phyloP scores from a whole-genome alignment of 1,139 yeast species.

The Diutina rugosa region DNA sequence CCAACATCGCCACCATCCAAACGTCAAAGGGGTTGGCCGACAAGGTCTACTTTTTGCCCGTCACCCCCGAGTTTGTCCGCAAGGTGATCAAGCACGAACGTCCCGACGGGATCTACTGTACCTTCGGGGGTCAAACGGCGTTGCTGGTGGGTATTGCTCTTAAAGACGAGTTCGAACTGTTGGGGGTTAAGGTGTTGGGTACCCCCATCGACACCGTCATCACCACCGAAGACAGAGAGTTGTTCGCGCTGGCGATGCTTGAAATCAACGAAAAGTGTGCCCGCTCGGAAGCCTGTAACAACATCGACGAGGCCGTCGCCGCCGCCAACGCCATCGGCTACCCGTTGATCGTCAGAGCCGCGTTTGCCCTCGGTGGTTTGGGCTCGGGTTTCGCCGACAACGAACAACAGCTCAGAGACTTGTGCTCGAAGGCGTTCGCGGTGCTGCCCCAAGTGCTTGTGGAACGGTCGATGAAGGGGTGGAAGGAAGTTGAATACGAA shows the following conservation, averaged over 20 bases:
- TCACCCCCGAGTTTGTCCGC: constrained; percentile 89
- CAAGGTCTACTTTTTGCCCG: constrained; percentile 94
- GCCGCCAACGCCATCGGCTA: constrained; percentile 85
- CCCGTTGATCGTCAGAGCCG: constrained; percentile 97
- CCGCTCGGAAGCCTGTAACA: constrained; percentile 73
- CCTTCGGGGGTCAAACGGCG: constrained; percentile 99
- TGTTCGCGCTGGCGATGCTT: constrained; percentile 89
- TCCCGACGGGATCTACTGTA: constrained; percentile 94
- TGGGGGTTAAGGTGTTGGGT: constrained; percentile 93
- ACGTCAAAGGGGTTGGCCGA: constrained; percentile 97
- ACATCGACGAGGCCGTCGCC: constrained; percentile 64
- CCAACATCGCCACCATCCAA: constrained; percentile 97
- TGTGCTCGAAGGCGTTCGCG: constrained; percentile 89
- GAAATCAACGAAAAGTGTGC: constrained; percentile 95
- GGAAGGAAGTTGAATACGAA: constrained; percentile 98
- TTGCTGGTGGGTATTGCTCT: constrained; percentile 88
- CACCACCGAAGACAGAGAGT: constrained; percentile 95
- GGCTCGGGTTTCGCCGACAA: constrained; percentile 98
- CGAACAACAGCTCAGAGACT: constrained; percentile 66
- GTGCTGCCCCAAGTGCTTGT: constrained; percentile 93
- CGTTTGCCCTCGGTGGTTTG: constrained; percentile 93
- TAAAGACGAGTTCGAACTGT: constrained; percentile 84
- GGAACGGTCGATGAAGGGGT: constrained; percentile 95
- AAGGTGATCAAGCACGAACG: constrained; percentile 89
- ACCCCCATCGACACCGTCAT: constrained; percentile 92